Evolutionary conservation across 345 rosid genomes (phyloP).

Genomic region (Barbarea vulgaris): DNA sequence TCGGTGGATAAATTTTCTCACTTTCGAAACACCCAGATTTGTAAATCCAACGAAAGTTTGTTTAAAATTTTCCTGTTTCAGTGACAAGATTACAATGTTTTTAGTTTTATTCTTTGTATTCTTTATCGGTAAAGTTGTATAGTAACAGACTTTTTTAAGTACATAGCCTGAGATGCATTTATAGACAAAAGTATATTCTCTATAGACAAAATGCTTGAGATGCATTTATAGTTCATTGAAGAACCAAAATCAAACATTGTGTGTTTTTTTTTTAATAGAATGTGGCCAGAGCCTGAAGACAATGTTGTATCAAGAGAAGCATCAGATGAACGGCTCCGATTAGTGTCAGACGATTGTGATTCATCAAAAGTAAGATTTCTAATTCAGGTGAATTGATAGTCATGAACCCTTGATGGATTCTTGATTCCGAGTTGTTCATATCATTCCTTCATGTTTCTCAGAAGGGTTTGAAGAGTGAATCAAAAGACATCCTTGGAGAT

Average conservation of each 20-base stretch:
- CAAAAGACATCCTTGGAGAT: slow-evolving; percentile 60
- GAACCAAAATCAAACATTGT: slow-evolving; percentile 16
- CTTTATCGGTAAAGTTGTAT: slow-evolving; percentile 4
- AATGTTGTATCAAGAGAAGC: slow-evolving; percentile 48
- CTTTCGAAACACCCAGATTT: not conserved
- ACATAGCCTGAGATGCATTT: slow-evolving; percentile 10
- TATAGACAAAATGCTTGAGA: not conserved
- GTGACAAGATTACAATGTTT: slow-evolving; percentile 3
- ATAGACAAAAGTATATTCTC: not conserved
- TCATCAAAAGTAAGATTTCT: slow-evolving; percentile 58
- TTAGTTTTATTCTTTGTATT: not conserved
- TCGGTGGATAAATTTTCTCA: slow-evolving; percentile 20
- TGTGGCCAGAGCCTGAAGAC: slow-evolving; percentile 84
- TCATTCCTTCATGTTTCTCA: slow-evolving; percentile 26
- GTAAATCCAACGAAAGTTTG: not conserved
- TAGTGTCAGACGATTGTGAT: slow-evolving; percentile 75
- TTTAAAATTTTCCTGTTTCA: not conserved
- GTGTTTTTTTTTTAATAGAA: slow-evolving; percentile 50
- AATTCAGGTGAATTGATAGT: not conserved
- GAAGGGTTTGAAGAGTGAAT: slow-evolving; percentile 60
- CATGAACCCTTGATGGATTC: not conserved
- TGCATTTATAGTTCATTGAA: not conserved
- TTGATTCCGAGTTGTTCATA: slow-evolving; percentile 4
- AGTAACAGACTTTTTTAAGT: not conserved
- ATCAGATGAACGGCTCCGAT: slow-evolving; percentile 55